These are phyloP conservation scores for Citrus hindsii DNA, from an alignment of 345 rosid species.

Conservation along the genomic window DNA sequence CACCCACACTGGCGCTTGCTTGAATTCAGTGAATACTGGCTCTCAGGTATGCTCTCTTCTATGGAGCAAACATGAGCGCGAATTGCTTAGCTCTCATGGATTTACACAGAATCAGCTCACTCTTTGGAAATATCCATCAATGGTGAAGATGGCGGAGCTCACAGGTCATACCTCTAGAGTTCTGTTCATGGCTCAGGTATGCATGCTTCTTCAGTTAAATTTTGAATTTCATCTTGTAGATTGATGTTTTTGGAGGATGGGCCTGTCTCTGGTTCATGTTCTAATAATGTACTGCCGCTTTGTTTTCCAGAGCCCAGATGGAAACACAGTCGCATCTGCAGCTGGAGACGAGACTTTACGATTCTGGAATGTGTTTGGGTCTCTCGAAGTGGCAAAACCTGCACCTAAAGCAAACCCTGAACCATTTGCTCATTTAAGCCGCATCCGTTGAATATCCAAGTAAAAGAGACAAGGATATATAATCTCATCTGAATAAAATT, in stretches of 20 bases:
- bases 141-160: conserved; percentile 42
- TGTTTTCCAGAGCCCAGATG: conserved; percentile 39
- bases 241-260: not conserved
- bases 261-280: not conserved
- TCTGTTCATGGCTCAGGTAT: conserved; percentile 40
- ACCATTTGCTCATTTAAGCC: conserved; percentile 27
- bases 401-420: conserved; percentile 21
- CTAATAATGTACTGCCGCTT: not conserved
- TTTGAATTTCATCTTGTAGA: not conserved
- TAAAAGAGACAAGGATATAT: not conserved
- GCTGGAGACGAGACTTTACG: conserved; percentile 40
- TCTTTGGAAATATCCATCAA: conserved; percentile 44
- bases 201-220: not conserved
- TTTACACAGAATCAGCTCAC: conserved; percentile 33
- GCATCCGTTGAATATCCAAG: conserved; percentile 19
- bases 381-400: conserved; percentile 29
- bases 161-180: conserved; percentile 43
- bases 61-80: conserved; percentile 38
- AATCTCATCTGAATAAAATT: not conserved
- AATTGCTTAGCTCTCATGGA: conserved; percentile 44
- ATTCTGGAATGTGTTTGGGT: conserved; percentile 45
- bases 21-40: conserved; percentile 37
- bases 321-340: conserved; percentile 42
- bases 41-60: conserved; percentile 39
- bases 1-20: conserved; percentile 34